phyloP scores from a whole-genome alignment of 148 eudicot genomes.

The Euryodendron excelsum region DNA sequence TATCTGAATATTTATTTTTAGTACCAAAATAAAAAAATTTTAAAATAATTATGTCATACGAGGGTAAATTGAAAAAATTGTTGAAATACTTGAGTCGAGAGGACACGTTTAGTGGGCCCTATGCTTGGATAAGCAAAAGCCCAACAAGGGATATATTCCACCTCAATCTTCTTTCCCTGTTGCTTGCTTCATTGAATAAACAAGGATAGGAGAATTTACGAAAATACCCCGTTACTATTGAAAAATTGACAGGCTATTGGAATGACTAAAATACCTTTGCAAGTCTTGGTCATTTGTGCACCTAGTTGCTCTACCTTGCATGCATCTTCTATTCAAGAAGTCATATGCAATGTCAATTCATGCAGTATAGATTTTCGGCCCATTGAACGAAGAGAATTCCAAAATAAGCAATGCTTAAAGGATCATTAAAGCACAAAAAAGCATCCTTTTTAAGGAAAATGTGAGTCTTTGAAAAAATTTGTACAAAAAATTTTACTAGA shows the following conservation, averaged over 20 bases:
- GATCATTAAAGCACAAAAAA: too few relatives aligned
- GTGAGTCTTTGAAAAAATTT: too few relatives aligned
- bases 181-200: constrained; percentile 6
- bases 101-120: constrained; percentile 42
- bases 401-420: too few relatives aligned
- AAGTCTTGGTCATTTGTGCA: background rate
- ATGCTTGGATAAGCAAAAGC: constrained; percentile 14
- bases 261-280: constrained; percentile 2
- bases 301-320: too few relatives aligned
- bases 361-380: too few relatives aligned
- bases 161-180: constrained; percentile 15
- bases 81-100: constrained; percentile 10
- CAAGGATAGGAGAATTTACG: background rate
- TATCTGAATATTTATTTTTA: too few relatives aligned
- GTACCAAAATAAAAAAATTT: too few relatives aligned
- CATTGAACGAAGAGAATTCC: too few relatives aligned
- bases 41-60: background rate
- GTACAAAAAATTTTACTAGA: too few relatives aligned
- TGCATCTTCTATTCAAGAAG: too few relatives aligned
- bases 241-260: background rate
- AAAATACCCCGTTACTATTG: background rate
- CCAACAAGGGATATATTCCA: constrained; percentile 12
- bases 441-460: too few relatives aligned
- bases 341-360: too few relatives aligned
- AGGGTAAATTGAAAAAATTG: background rate